These are phyloP conservation scores for Penicillium olsonii DNA, from an alignment of 2,329 filamentous ascomycete species.

Conservation along the genomic window DNA sequence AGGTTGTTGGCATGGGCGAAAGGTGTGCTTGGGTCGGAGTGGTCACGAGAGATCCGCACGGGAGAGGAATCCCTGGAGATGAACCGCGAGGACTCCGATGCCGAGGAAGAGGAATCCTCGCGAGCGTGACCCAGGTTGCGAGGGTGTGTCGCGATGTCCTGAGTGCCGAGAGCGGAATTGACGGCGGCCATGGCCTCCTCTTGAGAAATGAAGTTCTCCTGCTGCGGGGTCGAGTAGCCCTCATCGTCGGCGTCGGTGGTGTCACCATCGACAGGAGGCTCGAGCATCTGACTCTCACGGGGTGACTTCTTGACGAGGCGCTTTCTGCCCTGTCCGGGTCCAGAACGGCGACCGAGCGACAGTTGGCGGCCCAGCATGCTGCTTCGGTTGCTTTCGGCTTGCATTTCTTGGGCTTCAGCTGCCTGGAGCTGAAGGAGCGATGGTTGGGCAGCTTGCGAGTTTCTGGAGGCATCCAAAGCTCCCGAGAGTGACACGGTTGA, in stretches of 20 bases:
- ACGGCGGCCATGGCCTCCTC: constrained; percentile 6
- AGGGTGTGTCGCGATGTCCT: not conserved
- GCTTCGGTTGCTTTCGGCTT: constrained; percentile 3
- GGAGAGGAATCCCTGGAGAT: constrained; percentile 46
- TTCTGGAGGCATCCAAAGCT: constrained; percentile 4
- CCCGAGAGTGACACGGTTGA: not conserved
- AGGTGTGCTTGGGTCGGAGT: not conserved
- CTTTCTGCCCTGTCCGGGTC: constrained; percentile 18
- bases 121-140: constrained; percentile 3
- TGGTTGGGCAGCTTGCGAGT: constrained; percentile 4
- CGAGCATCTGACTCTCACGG: constrained; percentile 10
- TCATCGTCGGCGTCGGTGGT: constrained; percentile 27
- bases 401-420: constrained; percentile 6
- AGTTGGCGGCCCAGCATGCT: constrained; percentile 10
- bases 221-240: constrained; percentile 23
- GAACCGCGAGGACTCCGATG: constrained; percentile 7
- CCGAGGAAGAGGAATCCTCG: constrained; percentile 3
- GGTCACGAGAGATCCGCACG: constrained; percentile 27
- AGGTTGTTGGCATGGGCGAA: constrained; percentile 33
- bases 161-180: constrained; percentile 1
- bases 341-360: constrained; percentile 17
- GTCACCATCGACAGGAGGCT: constrained; percentile 18
- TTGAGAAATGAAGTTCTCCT: not conserved
- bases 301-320: constrained; percentile 12
- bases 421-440: constrained; percentile 12